Evolutionary conservation across 192 early-diverging fungal genomes (phyloP).

Genomic region (Anaeromyces robustus): DNA sequence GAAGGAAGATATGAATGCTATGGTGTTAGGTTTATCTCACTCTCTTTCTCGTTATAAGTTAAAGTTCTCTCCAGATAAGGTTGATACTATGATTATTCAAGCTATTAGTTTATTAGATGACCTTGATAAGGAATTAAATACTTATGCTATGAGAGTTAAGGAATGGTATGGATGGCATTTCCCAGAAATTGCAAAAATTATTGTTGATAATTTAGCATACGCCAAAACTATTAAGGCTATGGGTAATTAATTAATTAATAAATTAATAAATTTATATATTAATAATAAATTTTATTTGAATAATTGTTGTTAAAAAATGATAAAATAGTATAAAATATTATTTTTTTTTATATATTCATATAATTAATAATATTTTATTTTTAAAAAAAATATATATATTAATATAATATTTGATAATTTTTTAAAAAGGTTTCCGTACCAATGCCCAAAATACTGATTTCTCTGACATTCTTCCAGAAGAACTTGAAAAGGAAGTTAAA

Average conservation of each 20-base stretch:
- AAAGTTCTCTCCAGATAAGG: slow-evolving; percentile 99
- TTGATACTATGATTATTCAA: slow-evolving; percentile 53
- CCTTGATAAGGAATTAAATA: slow-evolving; percentile 99
- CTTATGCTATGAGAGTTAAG: slow-evolving; percentile 91
- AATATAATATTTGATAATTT: too few relatives aligned
- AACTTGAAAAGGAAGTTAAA: slow-evolving; percentile 81
- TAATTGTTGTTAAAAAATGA: too few relatives aligned
- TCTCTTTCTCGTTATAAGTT: slow-evolving; percentile 97
- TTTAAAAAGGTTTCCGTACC: slow-evolving; percentile 75
- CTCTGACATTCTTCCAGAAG: slow-evolving; percentile 71
- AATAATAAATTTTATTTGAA: too few relatives aligned
- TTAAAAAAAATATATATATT: too few relatives aligned
- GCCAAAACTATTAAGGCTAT: slow-evolving; percentile 77
- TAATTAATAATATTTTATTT: too few relatives aligned
- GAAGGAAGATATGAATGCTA: slow-evolving; percentile 76
- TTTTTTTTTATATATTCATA: too few relatives aligned
- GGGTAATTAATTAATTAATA: too few relatives aligned
- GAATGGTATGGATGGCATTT: slow-evolving; percentile 99
- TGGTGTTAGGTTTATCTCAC: slow-evolving; percentile 97
- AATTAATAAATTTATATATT: too few relatives aligned
- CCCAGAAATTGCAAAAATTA: slow-evolving; percentile 93
- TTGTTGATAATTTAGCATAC: slow-evolving; percentile 90
- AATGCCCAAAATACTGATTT: slow-evolving; percentile 65
- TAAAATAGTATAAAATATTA: too few relatives aligned
- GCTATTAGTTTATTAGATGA: slow-evolving; percentile 71